These are phyloP conservation scores for Dioszegia crocea DNA, from an alignment of 768 basidiomycete genomes.

Conservation along the genomic window DNA sequence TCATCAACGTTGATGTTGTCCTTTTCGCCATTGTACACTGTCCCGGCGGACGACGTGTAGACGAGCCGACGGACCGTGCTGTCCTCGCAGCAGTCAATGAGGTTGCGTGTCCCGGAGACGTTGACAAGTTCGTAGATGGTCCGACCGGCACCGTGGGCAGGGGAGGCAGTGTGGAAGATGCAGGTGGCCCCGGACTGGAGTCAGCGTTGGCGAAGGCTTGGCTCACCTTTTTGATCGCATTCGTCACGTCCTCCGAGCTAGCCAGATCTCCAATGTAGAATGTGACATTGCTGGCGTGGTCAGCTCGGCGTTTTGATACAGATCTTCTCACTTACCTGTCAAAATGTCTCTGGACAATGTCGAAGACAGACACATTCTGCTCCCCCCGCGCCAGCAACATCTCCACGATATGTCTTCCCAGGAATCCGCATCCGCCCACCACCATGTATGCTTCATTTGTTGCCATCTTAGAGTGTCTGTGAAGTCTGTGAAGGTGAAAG, in stretches of 20 bases:
- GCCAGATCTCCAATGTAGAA: conserved; percentile 90
- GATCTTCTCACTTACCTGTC: conserved; percentile 47
- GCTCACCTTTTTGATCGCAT: conserved; percentile 69
- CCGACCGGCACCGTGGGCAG: conserved; percentile 64
- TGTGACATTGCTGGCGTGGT: conserved; percentile 49
- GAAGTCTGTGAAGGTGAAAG: not conserved
- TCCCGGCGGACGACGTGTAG: conserved; percentile 88
- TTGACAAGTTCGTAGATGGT: conserved; percentile 87
- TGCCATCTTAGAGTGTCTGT: not conserved
- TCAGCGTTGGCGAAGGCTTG: not conserved
- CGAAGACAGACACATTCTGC: conserved; percentile 72
- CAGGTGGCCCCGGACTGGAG: conserved; percentile 73
- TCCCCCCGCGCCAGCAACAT: conserved; percentile 73
- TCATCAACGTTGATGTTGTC: conserved; percentile 85
- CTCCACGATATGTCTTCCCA: conserved; percentile 81
- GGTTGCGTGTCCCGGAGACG: conserved; percentile 66
- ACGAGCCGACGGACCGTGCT: conserved; percentile 75
- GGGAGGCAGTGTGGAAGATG: conserved; percentile 93
- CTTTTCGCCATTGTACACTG: conserved; percentile 71
- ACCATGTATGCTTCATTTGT: conserved; percentile 71
- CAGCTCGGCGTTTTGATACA: not conserved
- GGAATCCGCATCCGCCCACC: conserved; percentile 71
- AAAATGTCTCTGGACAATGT: conserved; percentile 84
- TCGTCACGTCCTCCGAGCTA: conserved; percentile 65
- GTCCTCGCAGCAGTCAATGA: conserved; percentile 74